Conservation (phyloP, 176 grass and related monocot species). For the Triticum dicoccoides region DNA sequence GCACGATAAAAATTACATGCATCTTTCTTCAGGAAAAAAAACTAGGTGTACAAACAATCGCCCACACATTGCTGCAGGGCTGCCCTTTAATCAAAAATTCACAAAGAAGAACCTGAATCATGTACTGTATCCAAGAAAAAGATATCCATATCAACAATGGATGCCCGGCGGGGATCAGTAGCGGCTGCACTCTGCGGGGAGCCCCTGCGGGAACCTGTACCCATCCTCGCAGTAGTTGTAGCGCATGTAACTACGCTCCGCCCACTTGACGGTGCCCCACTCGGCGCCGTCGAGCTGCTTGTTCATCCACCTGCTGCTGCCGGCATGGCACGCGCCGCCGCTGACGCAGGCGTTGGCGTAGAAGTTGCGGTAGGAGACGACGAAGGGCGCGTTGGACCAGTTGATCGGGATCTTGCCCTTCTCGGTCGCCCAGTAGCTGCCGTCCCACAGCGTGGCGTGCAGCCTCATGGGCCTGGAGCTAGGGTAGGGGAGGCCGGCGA, state of each 20-base stretch:
- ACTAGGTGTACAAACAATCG: neutral
- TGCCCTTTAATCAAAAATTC: neutral
- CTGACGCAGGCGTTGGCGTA: neutral
- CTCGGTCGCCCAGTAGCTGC: slow-evolving; percentile 43
- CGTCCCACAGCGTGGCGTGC: slow-evolving; percentile 23
- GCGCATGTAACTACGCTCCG: neutral
- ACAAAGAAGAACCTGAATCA: neutral
- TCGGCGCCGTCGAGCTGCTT: neutral
- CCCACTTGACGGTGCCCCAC: neutral
- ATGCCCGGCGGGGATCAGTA: neutral
- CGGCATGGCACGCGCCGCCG: neutral
- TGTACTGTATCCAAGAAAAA: too few relatives aligned
- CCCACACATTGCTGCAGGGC: neutral
- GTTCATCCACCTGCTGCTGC: neutral
- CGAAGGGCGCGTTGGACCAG: slow-evolving; percentile 15
- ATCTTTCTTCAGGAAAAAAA: neutral
- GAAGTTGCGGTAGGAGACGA: slow-evolving; percentile 16
- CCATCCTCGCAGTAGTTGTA: slow-evolving; percentile 24
- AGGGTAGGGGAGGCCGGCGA: slow-evolving; percentile 38
- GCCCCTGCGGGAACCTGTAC: neutral
- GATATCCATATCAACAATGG: neutral
- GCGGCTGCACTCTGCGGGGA: slow-evolving; percentile 18
- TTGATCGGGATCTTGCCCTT: slow-evolving; percentile 35
- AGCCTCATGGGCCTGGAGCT: slow-evolving; percentile 41
- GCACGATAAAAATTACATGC: too few relatives aligned